A percentile compares a stretch with the other conserved stretches of the same genome.
phyloP scores from a whole-genome alignment of 2,329 filamentous ascomycete species.

The Pseudogymnoascus verrucosus region DNA sequence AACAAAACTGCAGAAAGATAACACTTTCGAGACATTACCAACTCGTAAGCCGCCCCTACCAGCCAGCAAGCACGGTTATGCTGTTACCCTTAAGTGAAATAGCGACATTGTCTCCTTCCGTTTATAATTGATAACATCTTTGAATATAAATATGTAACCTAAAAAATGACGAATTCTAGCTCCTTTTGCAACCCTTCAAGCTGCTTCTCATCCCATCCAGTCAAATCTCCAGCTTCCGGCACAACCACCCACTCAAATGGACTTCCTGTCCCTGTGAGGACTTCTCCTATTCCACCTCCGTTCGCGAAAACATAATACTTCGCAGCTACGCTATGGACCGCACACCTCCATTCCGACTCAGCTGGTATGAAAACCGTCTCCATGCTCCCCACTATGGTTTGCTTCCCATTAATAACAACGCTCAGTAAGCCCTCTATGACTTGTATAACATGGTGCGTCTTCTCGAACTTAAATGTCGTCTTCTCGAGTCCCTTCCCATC shows the following conservation, averaged over 20 bases:
- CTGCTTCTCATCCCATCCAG: not conserved
- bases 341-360: constrained; percentile 17
- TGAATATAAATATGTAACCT: not conserved
- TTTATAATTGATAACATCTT: not conserved
- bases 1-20: not conserved
- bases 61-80: not conserved
- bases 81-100: not conserved
- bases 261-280: constrained; percentile 15
- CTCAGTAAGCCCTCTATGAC: constrained; percentile 39
- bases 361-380: constrained; percentile 23
- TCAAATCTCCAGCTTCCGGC: constrained; percentile 11
- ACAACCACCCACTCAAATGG: constrained; percentile 15
- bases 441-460: constrained; percentile 45
- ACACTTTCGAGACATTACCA: not conserved
- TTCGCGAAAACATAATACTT: constrained; percentile 23
- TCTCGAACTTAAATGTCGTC: constrained; percentile 35
- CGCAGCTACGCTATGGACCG: constrained; percentile 17
- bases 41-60: not conserved
- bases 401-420: constrained; percentile 32
- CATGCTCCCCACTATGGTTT: constrained; percentile 12
- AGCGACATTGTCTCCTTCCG: not conserved
- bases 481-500: constrained; percentile 28
- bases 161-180: not conserved
- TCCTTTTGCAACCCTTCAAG: not conserved
- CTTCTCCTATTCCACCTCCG: constrained; percentile 21